These are phyloP conservation scores for Ashbya aceris DNA, from an alignment of 1,139 yeast genomes.

Conservation along the genomic window DNA sequence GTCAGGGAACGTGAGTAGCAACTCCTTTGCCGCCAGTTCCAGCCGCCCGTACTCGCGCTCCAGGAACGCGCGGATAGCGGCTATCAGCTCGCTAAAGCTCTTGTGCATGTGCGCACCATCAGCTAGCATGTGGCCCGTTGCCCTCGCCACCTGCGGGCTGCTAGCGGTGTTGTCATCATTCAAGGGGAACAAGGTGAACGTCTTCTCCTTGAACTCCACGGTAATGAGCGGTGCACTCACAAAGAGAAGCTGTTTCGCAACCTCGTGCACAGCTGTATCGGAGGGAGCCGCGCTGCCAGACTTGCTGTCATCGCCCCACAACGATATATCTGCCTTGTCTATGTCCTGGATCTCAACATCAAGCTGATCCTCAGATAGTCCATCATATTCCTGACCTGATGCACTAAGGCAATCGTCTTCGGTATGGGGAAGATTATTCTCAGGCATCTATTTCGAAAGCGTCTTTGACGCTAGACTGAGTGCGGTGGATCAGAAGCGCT, in stretches of 20 bases:
- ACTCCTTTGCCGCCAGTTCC: slow-evolving; percentile 23
- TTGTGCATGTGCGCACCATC: slow-evolving; percentile 15
- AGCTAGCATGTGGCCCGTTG: slow-evolving; percentile 13
- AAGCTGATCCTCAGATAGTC: not conserved
- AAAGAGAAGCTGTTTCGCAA: slow-evolving; percentile 7
- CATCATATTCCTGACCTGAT: no score
- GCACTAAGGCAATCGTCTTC: no score
- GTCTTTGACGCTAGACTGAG: no score
- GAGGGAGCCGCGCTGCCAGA: slow-evolving; percentile 7
- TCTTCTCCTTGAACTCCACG: slow-evolving; percentile 14
- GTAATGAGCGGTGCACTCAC: slow-evolving; percentile 13
- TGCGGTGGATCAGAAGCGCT: no score
- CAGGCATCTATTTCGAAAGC: no score
- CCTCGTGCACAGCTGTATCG: slow-evolving; percentile 8
- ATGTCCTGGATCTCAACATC: not conserved
- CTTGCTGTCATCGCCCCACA: slow-evolving; percentile 4
- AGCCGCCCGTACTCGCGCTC: slow-evolving; percentile 20
- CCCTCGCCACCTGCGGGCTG: slow-evolving; percentile 1
- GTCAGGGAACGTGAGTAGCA: slow-evolving; percentile 19
- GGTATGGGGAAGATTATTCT: no score
- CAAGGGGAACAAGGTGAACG: slow-evolving; percentile 17
- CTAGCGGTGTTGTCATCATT: slow-evolving; percentile 8
- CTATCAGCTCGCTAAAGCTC: slow-evolving; percentile 21
- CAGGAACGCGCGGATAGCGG: slow-evolving; percentile 20
- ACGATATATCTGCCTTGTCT: slow-evolving; percentile 4